Conservation (phyloP, 345 rosid genomes). For the Murraya paniculata region DNA sequence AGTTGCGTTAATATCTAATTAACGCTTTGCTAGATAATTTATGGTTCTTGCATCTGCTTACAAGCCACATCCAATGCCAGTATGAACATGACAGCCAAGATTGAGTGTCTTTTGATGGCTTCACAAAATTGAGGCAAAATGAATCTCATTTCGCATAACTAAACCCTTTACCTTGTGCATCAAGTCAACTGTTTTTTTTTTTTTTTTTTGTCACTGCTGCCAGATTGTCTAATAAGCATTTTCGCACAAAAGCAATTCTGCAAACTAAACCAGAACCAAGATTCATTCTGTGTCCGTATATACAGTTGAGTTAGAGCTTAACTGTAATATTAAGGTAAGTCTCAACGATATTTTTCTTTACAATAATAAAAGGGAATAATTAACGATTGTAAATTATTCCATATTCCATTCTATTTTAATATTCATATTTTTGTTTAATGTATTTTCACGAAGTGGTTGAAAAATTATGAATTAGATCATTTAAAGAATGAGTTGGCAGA, state of each 20-base stretch:
- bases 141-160: background rate
- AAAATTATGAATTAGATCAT: too few relatives aligned
- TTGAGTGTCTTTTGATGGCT: background rate
- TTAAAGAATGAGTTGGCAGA: too few relatives aligned
- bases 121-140: background rate
- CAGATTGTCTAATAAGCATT: background rate
- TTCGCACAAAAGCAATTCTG: background rate
- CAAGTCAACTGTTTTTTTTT: background rate
- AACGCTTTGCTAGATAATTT: background rate
- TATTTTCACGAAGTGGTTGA: too few relatives aligned
- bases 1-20: conserved; percentile 6
- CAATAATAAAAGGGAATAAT: too few relatives aligned
- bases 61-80: background rate
- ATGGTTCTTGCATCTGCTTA: background rate
- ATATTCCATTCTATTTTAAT: too few relatives aligned
- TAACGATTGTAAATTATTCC: too few relatives aligned
- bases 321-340: too few relatives aligned
- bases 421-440: background rate
- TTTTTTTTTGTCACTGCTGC: background rate
- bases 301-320: too few relatives aligned
- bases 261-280: background rate
- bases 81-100: background rate
- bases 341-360: too few relatives aligned
- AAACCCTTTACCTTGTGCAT: too few relatives aligned
- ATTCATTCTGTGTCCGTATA: background rate